phyloP scores from a whole-genome alignment of 2,329 filamentous ascomycete genomes.

The Tolypocladium amazonense region DNA sequence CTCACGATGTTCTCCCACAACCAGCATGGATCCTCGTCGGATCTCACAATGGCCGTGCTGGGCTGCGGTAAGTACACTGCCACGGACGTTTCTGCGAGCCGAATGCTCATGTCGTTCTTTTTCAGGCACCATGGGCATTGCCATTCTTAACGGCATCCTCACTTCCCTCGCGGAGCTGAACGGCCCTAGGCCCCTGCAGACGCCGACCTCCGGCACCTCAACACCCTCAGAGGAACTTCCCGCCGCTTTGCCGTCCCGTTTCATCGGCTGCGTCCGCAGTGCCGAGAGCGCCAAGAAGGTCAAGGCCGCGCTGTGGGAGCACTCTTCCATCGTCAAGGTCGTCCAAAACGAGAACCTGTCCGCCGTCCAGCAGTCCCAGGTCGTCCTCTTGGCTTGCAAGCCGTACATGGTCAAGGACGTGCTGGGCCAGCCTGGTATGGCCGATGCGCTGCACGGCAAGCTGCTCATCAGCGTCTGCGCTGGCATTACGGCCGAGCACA shows the following conservation, averaged over 20 bases:
- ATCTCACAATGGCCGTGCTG: conserved; percentile 66
- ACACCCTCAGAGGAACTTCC: conserved; percentile 39
- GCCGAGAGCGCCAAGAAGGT: conserved; percentile 60
- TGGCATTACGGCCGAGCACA: conserved; percentile 60
- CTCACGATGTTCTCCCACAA: conserved; percentile 18
- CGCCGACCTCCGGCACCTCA: conserved; percentile 28
- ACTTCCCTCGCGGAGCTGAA: conserved; percentile 50
- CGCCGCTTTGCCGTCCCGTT: conserved; percentile 54
- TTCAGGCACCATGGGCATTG: conserved; percentile 72
- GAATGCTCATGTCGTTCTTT: background rate
- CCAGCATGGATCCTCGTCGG: conserved; percentile 25
- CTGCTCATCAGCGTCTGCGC: conserved; percentile 74
- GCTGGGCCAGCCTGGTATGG: conserved; percentile 56
- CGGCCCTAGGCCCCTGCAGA: conserved; percentile 33
- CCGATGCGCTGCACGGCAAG: conserved; percentile 65
- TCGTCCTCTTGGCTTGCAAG: conserved; percentile 73
- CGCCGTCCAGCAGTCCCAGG: conserved; percentile 56
- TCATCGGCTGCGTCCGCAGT: conserved; percentile 72
- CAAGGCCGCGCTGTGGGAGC: conserved; percentile 51
- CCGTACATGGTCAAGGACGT: conserved; percentile 63
- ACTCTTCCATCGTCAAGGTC: conserved; percentile 52
- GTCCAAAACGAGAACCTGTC: conserved; percentile 62
- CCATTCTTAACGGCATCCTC: conserved; percentile 73
- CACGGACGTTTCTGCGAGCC: background rate
- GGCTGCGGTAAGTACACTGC: conserved; percentile 58